These are phyloP conservation scores for Colletotrichum siamense DNA, from an alignment of 2,329 filamentous ascomycete genomes.

Conservation along the genomic window DNA sequence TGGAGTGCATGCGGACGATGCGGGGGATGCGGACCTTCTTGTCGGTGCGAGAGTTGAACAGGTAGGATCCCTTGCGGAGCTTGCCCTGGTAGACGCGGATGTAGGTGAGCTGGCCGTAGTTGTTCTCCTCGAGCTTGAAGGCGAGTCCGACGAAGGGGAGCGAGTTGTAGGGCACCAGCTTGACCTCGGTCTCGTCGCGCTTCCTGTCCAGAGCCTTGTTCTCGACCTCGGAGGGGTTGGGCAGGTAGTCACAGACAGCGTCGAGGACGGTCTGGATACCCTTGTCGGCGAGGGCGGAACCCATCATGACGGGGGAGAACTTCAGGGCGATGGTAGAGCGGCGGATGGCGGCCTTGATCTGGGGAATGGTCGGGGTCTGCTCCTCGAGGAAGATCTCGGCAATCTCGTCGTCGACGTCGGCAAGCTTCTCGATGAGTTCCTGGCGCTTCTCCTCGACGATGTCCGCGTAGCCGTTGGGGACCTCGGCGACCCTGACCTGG, in stretches of 20 bases:
- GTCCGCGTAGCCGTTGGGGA: slow-evolving; percentile 80
- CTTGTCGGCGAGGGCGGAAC: slow-evolving; percentile 93
- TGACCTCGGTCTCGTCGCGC: slow-evolving; percentile 78
- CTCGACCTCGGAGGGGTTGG: slow-evolving; percentile 87
- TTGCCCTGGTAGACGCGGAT: slow-evolving; percentile 97
- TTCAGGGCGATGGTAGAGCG: slow-evolving; percentile 86
- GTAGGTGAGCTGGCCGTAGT: slow-evolving; percentile 97
- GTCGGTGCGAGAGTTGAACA: slow-evolving; percentile 92
- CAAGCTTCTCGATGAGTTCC: slow-evolving; percentile 90
- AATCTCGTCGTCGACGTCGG: slow-evolving; percentile 97
- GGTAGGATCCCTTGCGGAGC: slow-evolving; percentile 84
- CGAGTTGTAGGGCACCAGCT: slow-evolving; percentile 91
- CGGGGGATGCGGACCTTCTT: slow-evolving; percentile 97
- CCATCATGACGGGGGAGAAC: slow-evolving; percentile 96
- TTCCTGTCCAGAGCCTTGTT: slow-evolving; percentile 88
- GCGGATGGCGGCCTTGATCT: slow-evolving; percentile 93
- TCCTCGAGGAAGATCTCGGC: slow-evolving; percentile 95
- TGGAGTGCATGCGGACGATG: slow-evolving; percentile 99
- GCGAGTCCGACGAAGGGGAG: slow-evolving; percentile 94
- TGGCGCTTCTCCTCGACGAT: slow-evolving; percentile 82
- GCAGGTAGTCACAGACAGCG: slow-evolving; percentile 93
- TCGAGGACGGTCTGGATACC: slow-evolving; percentile 96
- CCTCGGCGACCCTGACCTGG: slow-evolving; percentile 75
- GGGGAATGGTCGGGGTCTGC: slow-evolving; percentile 74
- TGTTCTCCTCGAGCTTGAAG: slow-evolving; percentile 99